phyloP scores from a whole-genome alignment of 2,329 filamentous ascomycete genomes.

The Fonsecaea nubica region DNA sequence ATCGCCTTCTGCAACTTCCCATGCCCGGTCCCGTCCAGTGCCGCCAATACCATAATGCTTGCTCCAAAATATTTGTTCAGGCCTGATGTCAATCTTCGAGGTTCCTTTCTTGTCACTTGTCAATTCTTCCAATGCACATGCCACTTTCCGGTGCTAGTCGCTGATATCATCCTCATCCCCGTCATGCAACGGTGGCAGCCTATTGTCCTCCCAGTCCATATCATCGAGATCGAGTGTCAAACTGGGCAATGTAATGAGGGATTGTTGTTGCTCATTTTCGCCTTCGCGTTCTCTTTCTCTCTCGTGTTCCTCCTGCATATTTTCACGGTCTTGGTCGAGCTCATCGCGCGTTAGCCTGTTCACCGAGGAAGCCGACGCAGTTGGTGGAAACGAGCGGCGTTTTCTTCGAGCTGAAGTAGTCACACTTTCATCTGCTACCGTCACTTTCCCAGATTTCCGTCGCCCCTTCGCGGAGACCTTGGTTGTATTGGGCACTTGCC shows the following conservation, averaged over 20 bases:
- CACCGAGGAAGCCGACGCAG: constrained; percentile 6
- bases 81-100: background rate
- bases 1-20: background rate
- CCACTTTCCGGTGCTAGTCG: constrained; percentile 9
- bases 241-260: constrained; percentile 37
- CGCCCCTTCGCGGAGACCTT: background rate
- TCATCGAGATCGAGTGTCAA: constrained; percentile 38
- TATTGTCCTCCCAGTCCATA: constrained; percentile 38
- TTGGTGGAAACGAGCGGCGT: background rate
- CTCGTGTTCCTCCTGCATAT: constrained; percentile 14
- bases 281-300: constrained; percentile 28
- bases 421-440: background rate
- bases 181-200: constrained; percentile 38
- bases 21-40: background rate
- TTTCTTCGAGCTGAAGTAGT: constrained; percentile 9
- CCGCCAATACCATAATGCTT: background rate
- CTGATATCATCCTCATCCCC: constrained; percentile 39
- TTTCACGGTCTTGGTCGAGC: constrained; percentile 17
- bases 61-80: background rate
- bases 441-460: background rate
- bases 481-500: background rate
- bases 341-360: constrained; percentile 26
- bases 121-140: background rate
- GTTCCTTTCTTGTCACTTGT: background rate
- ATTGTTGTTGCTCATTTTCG: constrained; percentile 26